Base-by-base conservation (phyloP, 1,139 yeast genomes). In the Suhomyces anneliseae region DNA sequence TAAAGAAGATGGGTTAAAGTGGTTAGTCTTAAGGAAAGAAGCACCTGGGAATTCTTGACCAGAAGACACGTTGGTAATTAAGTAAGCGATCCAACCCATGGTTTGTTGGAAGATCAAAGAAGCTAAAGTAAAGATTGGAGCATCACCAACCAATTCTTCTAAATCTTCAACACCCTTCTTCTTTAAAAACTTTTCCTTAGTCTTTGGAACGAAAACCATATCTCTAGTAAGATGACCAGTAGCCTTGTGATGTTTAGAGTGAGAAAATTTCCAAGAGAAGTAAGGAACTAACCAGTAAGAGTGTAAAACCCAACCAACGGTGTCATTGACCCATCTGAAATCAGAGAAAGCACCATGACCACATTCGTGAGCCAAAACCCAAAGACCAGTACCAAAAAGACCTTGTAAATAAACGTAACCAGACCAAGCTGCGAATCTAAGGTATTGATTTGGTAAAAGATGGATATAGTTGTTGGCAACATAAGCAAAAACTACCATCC, bases 311-410 rank as follows among this genome's bases (percentile, higher is more conserved):
- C 95, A 88, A 45, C 96, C 96, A 43, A 85, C 83, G 42, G 80
- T 66, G 65, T 88, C 93, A 65, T 88, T 87, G 53, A 87, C 78
- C 62, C 72, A 65, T 54, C 78, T 79, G 61, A 82, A 83, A 59
- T 87, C 90, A 27, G 88, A 81, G 62, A 88, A 88, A 31, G 95
- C 95, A 49, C 83, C 86, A 68, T 88, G 96, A 45, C 96, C 96
- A 72, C 96, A 88, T 70, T 88, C 96, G 68, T 88, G 96, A 50
- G 95, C 95, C 65, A 88, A 68, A 53, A 88, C 85, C 96, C 96
- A 88, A 55, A 85, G 62, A 34, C 95, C 96, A 52, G 89, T 84
- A 32, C 88, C 87, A 59, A 85, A 78, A 55, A 87, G 72, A 42
- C 95, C 89, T 57, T 82, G 81, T 39, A 71, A 66, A 49, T 75